Evolutionary conservation across 2,329 filamentous ascomycete genomes (phyloP), one percentile per base, ranked within the genome.

Genomic region (Dactylellina sp.): DNA sequence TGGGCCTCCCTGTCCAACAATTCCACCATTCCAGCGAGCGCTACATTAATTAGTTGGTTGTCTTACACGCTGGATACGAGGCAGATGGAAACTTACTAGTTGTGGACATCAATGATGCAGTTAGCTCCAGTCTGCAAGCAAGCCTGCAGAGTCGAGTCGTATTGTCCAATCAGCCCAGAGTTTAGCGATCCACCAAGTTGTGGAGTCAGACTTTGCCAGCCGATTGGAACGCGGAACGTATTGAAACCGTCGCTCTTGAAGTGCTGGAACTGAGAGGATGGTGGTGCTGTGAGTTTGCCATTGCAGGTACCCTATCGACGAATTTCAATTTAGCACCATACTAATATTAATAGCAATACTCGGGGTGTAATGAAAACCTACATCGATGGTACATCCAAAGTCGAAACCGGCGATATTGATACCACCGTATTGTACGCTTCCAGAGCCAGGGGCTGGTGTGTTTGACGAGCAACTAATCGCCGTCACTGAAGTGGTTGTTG

Each of bases 1-100:
- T 0, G 88, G 87, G 0, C 88, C 88, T 18, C 87, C 88, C 78
- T 90, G 88, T 0, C 89, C 89, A 63, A 91, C 85, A 75, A 91
- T 87, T 1, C 80, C 80, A 12, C 86, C 86, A 76, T 90, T 85
- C 83, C 86, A 89, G 53, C 88, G 84, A 0, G 84, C 87, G 80
- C 62, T 66, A 37, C 18, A 63, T 46, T 16, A 7, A 25, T 64
- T 18, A 55, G 16, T 22, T 3, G 5, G 25, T 14, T 46, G 47
- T 20, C 18, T 3, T 5, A 35, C 1, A n/a, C 11, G 14, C 12
- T 25, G 6, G 20, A 49, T 4, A 32, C 35, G 1, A 11, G 12
- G 6, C 22, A 47, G n/a, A 44, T 37, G 2, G 22, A 44, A 12
- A 50, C 53, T 44, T 66, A 66, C 62, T 66, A 66, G 35, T 66